Conservation (phyloP, 106 monocot genomes). For the Xerophyta viscosa region DNA sequence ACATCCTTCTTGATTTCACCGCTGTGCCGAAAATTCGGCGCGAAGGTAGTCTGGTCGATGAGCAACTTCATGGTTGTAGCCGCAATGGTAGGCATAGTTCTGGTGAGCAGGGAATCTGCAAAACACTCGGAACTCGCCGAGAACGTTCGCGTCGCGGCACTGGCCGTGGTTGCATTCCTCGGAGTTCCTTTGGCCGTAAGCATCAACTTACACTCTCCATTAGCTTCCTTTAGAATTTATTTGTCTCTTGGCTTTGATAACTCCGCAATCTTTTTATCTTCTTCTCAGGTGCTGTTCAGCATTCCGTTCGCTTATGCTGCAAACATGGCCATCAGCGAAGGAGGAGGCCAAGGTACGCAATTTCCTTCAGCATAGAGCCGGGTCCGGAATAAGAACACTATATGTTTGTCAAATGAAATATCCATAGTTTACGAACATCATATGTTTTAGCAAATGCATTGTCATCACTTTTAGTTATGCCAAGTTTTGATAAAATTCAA, state of each 20-base stretch:
- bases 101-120: conserved; percentile 50
- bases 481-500: no score
- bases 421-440: no score
- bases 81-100: conserved; percentile 49
- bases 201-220: background rate
- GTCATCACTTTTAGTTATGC: no score
- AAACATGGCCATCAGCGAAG: conserved; percentile 47
- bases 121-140: conserved; percentile 17
- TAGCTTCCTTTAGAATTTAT: background rate
- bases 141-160: conserved; percentile 24
- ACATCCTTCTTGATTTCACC: conserved; percentile 77
- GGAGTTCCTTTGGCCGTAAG: conserved; percentile 82
- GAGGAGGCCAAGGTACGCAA: conserved; percentile 99
- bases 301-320: conserved; percentile 83
- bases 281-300: conserved; percentile 62
- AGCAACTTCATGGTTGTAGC: conserved; percentile 63
- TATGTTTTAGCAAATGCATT: no score
- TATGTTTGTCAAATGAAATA: no score
- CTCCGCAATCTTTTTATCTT: no score
- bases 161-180: conserved; percentile 53
- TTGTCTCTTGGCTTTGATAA: no score
- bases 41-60: conserved; percentile 61
- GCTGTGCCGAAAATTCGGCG: conserved; percentile 46
- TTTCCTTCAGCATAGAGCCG: no score
- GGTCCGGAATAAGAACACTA: no score